Base-by-base conservation (phyloP, 495 filamentous ascomycete genomes). In the Neurospora pannonica region DNA sequence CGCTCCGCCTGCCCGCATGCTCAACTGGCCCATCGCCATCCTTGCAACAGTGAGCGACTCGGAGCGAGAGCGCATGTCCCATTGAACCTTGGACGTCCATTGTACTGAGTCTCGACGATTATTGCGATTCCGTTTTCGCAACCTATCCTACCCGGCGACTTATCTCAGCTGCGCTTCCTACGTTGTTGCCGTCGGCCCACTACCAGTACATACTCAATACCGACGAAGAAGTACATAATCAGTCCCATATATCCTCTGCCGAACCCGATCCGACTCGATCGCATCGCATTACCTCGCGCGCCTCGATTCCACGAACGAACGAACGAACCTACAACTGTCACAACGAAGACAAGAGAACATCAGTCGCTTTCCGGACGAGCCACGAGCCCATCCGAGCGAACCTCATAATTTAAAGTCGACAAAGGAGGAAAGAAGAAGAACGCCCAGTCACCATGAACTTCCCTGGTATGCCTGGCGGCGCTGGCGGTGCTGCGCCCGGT, bases 381-480 rank as follows among this genome's bases (percentile, higher is more conserved):
- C n/a, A n/a, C n/a, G n/a, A n/a, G n/a, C n/a, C n/a, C n/a, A n/a
- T n/a, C n/a, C n/a, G n/a, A n/a, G n/a, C n/a, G n/a, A n/a, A n/a
- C n/a, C n/a, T n/a, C n/a, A n/a, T n/a, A n/a, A n/a, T n/a, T n/a
- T n/a, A n/a, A n/a, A n/a, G n/a, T n/a, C n/a, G n/a, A n/a, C n/a
- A n/a, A n/a, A n/a, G n/a, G n/a, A n/a, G n/a, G n/a, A 9, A 17
- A n/a, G 4, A 9, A 37, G 36, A 37, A 7, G 9, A 7, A 24
- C n/a, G 17, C 40, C 34, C 5, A 28, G 38, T 9, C 8, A 71
- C 24, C 2, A 80, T 80, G 78, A 80, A 76, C 46, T 75, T 81
- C 71, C 79, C 78, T 13, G 80, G 77, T 8, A 39, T 73, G 37
- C 76, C 75, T 6, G 40, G 37, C 13, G 43, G 54, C 24, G 60